Evolutionary conservation across 1,139 yeast genomes (phyloP).

Genomic region (Diutina scorzettiae): DNA sequence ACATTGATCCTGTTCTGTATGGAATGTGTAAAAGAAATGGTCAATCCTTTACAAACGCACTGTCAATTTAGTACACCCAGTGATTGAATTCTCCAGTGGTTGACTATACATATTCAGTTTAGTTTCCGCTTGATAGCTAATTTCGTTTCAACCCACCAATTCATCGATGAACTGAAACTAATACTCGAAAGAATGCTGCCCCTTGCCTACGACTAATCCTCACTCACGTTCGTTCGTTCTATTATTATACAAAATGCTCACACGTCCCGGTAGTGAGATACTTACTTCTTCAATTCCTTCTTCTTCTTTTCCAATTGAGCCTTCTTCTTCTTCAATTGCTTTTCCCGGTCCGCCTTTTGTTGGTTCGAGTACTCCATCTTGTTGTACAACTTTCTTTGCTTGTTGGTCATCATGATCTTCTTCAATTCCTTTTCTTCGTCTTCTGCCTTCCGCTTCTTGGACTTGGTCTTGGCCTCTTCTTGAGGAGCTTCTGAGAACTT

Average conservation of each 20-base stretch:
- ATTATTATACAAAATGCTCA: no score
- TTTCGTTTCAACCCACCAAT: no score
- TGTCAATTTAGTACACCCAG: no score
- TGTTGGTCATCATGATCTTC: constrained; percentile 95
- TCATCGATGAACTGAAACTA: no score
- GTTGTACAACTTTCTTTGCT: constrained; percentile 87
- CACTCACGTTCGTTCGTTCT: not conserved
- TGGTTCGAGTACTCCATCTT: constrained; percentile 91
- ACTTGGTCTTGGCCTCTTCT: constrained; percentile 17
- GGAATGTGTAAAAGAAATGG: no score
- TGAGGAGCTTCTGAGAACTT: constrained; percentile 44
- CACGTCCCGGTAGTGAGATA: not conserved
- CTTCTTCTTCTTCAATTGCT: constrained; percentile 65
- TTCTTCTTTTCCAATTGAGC: constrained; percentile 61
- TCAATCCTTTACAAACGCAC: no score
- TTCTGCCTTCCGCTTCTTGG: constrained; percentile 20
- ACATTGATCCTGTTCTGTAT: no score
- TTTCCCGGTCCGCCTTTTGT: constrained; percentile 71
- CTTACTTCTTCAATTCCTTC: constrained; percentile 24
- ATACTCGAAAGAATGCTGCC: no score
- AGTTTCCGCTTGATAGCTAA: no score
- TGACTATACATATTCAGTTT: no score
- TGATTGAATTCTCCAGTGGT: no score
- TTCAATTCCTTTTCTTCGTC: constrained; percentile 80
- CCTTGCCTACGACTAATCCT: no score